phyloP scores from a whole-genome alignment of 2,329 filamentous ascomycete species.

The Paecilomyces dactylethromorphus region DNA sequence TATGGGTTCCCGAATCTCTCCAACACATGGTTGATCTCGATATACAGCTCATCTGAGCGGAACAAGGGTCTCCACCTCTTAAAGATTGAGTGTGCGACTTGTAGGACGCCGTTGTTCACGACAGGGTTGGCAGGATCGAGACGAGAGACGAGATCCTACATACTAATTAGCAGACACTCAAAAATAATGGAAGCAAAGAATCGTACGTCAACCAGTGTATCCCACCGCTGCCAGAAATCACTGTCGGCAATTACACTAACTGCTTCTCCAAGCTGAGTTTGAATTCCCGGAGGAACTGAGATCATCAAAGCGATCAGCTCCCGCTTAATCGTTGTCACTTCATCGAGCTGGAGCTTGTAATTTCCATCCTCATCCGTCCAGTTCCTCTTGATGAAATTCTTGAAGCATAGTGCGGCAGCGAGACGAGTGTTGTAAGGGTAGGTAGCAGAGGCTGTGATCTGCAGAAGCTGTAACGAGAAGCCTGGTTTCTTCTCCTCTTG shows the following conservation, averaged over 20 bases:
- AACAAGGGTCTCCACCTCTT: constrained; percentile 92
- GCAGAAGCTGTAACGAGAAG: constrained; percentile 82
- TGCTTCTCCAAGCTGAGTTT: constrained; percentile 90
- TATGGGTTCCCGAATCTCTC: constrained; percentile 78
- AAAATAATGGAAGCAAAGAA: neutral
- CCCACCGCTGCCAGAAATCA: constrained; percentile 94
- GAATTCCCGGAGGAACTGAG: constrained; percentile 75
- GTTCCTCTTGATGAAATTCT: constrained; percentile 93
- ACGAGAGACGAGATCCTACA: constrained; percentile 78
- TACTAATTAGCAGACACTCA: neutral
- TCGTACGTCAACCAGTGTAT: constrained; percentile 78
- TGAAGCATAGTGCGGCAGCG: constrained; percentile 88
- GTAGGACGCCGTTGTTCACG: constrained; percentile 87
- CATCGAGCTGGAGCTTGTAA: constrained; percentile 76
- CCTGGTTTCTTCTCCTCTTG: constrained; percentile 74
- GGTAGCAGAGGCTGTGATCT: constrained; percentile 73
- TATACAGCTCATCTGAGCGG: constrained; percentile 84
- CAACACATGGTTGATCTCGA: constrained; percentile 94
- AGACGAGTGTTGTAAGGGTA: constrained; percentile 74
- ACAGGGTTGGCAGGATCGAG: constrained; percentile 75
- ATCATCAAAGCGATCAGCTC: constrained; percentile 98
- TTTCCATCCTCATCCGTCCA: constrained; percentile 95
- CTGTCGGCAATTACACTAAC: constrained; percentile 97
- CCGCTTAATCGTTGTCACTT: constrained; percentile 85
- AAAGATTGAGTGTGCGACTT: constrained; percentile 98